Base-by-base conservation (phyloP, 805 yeast species). In the Zygosaccharomyces rouxii region DNA sequence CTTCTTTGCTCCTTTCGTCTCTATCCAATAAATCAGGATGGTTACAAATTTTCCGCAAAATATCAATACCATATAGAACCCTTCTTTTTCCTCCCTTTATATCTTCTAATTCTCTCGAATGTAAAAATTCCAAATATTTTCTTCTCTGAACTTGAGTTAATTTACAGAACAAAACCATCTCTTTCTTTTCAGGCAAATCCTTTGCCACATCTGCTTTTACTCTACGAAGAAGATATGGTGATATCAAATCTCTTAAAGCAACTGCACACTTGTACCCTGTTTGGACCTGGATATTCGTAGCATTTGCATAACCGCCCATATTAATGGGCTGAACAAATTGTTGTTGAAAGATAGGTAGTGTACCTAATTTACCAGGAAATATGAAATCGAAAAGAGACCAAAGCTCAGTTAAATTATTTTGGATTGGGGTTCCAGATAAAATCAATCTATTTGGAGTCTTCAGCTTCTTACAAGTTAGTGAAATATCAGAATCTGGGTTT, bases 271-370 rank as follows among this genome's bases (percentile, higher is more conserved):
- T 89, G 62, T 88, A 90, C 1, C 97, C 97, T 1, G 97, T 84
- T 62, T 92, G 97, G 0, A 94, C 98, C 63, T 94, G 97, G 3
- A 94, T 79, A 63, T 94, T 94, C 1, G 95, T 82, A 0, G 99
- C 98, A 70, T 92, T 94, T 1, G 99, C 96, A 68, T 94, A 94
- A 0, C 99, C 99, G n/a, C 99, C 99, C 63, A 87, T 76, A 60
- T 89, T 92, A 39, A 94, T 94, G 0, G 99, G 99, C 5, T 83
- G 74, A 2, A 96, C 85, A 65, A 94, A 94, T 64, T 94, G 97
- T 46, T 79, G 85, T 66, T 90, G 95, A 59, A 94, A 94, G 0
- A 94, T 92, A 0, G 99, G 99, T 21, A 94, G 71, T 0, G 99
- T 94, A 0, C 99, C 99, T 19, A 94, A 69, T 52, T 95, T 73